Base-by-base conservation (phyloP, 352 stramenopile genomes). In the Blastocystis hominis region DNA sequence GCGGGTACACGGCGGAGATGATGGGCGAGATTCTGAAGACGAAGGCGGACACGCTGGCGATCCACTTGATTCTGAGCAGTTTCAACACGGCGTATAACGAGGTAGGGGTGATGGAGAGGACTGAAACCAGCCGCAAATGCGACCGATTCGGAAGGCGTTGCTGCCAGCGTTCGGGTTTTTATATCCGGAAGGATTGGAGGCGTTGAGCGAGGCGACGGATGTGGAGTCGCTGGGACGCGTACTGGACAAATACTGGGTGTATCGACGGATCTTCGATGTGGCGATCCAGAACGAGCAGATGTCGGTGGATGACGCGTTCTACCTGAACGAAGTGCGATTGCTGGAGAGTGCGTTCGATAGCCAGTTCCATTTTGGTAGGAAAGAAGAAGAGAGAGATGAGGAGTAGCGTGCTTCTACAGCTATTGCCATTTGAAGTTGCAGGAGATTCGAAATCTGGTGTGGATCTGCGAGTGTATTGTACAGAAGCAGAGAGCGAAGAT, bases 371-470 rank as follows among this genome's bases (percentile, higher is more conserved):
- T 99, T 98, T 91, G 96, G 92, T 91, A 92, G 10, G 6, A 20
- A 9, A 47, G 62, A 20, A 9, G 24, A n/a, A n/a, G 10, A 36
- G 42, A 36, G 15, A 24, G 89, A 81, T 87, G 17, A 30, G 6
- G 13, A 6, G 55, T 76, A 93, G 91, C 90, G 7, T 94, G 93
- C 88, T 99, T 98, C 91, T 99, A 98, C 92, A 95, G 95, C 63
- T 98, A 98, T 91, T 94, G 98, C 56, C 98, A 98, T 92, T 92
- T 99, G 79, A 99, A 99, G 94, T 96, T 99, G 91, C 95, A 99
- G 92, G 96, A 99, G 90, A 97, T 99, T 89, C 94, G 96, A 88
- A 99, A 98, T 91, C 93, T 99, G 53, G 92, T 94, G 86, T 95
- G 93, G 93, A 95, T 95, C 90, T 94, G 91, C 90, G 93, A 95